These are phyloP conservation scores for Smallanthus sonchifolius DNA, from an alignment of 129 eudicot species.

Conservation along the genomic window DNA sequence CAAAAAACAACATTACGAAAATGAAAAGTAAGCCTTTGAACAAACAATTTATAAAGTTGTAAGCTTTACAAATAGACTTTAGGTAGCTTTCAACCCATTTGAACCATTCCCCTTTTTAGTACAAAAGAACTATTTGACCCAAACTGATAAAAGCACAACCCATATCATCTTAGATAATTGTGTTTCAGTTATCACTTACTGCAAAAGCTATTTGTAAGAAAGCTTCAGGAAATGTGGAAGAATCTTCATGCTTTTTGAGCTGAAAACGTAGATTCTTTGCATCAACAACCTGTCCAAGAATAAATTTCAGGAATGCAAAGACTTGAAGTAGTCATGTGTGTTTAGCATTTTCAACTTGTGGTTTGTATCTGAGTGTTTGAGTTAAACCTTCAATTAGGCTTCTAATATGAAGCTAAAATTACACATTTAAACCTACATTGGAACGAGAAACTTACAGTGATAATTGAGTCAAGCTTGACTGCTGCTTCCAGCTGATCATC, in stretches of 20 bases:
- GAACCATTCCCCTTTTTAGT: neutral
- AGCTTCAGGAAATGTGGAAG: conserved; percentile 92
- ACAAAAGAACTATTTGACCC: neutral
- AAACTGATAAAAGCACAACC: neutral
- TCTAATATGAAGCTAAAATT: neutral
- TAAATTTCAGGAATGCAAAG: neutral
- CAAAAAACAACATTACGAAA: neutral
- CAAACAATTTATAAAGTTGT: neutral
- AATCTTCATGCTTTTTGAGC: conserved; percentile 67
- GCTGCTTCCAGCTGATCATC: conserved; percentile 93
- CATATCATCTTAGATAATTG: neutral
- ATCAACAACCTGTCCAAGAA: conserved; percentile 72
- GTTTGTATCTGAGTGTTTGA: neutral
- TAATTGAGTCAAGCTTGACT: conserved; percentile 81
- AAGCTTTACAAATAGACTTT: neutral
- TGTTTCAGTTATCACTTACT: conserved; percentile 32
- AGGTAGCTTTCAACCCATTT: neutral
- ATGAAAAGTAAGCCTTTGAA: neutral
- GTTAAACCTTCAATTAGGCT: neutral
- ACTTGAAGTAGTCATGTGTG: neutral
- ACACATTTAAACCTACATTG: neutral
- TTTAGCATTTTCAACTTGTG: neutral
- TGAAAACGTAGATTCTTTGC: conserved; percentile 88
- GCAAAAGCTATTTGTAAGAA: conserved; percentile 85
- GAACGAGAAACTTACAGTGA: conserved; percentile 55